phyloP scores from a whole-genome alignment of 2,329 filamentous ascomycete genomes.

The Botrytis squamosa region DNA sequence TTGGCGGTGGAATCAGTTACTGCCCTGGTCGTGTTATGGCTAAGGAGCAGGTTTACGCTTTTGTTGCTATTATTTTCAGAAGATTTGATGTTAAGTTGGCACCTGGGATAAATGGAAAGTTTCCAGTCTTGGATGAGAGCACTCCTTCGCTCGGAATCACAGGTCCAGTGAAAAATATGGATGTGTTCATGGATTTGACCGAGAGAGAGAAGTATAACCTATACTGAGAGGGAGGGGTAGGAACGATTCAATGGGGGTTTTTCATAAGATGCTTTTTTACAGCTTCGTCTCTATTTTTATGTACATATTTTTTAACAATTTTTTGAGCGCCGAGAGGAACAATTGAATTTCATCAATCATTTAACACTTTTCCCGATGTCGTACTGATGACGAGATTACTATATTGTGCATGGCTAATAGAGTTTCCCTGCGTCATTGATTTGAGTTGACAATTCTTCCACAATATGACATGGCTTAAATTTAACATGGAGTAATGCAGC shows the following conservation, averaged over 20 bases:
- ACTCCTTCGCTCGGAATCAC: slow-evolving; percentile 17
- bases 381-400: background rate
- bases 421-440: background rate
- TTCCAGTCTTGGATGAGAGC: slow-evolving; percentile 12
- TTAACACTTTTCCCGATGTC: background rate
- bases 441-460: background rate
- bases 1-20: slow-evolving; percentile 20
- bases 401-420: background rate
- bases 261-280: background rate
- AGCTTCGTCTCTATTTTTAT: background rate
- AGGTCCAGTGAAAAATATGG: slow-evolving; percentile 13
- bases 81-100: slow-evolving; percentile 19
- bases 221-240: background rate
- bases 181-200: slow-evolving; percentile 15
- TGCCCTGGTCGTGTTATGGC: slow-evolving; percentile 22
- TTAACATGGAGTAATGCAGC: background rate
- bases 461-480: background rate
- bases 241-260: background rate
- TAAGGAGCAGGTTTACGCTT: slow-evolving; percentile 18
- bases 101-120: slow-evolving; percentile 4
- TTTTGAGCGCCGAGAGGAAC: background rate
- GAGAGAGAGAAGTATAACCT: background rate
- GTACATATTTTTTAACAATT: background rate
- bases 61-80: slow-evolving; percentile 17
- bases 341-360: background rate